Evolutionary conservation across 371 early-diverging fungal species (phyloP), one percentile per base, ranked within the genome.

Genomic region (Syncephalastrum sp.): DNA sequence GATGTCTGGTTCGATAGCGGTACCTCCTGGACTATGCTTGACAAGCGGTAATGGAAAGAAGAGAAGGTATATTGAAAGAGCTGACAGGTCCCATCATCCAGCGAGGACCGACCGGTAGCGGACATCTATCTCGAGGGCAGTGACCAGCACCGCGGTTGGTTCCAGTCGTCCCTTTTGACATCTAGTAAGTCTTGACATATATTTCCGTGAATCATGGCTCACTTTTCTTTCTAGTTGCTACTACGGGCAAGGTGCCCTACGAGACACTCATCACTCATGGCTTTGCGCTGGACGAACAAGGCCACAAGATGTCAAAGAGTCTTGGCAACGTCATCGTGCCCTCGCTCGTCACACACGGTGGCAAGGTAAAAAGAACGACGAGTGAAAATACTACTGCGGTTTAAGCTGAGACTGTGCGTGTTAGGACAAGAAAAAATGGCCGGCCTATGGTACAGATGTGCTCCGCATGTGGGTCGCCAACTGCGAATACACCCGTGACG

Each of bases 101-200:
- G 51, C 7, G n/a, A 43, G 13, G 49, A 41, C 15, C 24, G 69
- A 5, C 76, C 72, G 46, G 64, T 87, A 16, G 93, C 96, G 0
- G 97, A 96, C 68, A 82, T 96, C 44, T 96, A 95, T 71, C 75
- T 91, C 1, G 96, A 95, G 71, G 98, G 98, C 8, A 86, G 90
- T 55, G 97, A 98, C 69, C 98, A 98, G 69, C 95, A 96, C 66
- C 81, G 98, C 50, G 98, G 97, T 14, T 98, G 98, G 98, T 98
- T 98, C 75, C 96, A 97, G 65, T 95, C 96, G 4, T 91, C 96
- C 0, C 79, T 96, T 47, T 77, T 96, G 44, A 92, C 95, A 12
- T 89, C 92, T 8, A 74, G 77, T 79, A 66, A 77, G 59, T 57
- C 7, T 5, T 12, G 27, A 27, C 21, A 0, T 21, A 21, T 21